phyloP scores from a whole-genome alignment of 805 yeast species.

The Lipomyces orientalis region DNA sequence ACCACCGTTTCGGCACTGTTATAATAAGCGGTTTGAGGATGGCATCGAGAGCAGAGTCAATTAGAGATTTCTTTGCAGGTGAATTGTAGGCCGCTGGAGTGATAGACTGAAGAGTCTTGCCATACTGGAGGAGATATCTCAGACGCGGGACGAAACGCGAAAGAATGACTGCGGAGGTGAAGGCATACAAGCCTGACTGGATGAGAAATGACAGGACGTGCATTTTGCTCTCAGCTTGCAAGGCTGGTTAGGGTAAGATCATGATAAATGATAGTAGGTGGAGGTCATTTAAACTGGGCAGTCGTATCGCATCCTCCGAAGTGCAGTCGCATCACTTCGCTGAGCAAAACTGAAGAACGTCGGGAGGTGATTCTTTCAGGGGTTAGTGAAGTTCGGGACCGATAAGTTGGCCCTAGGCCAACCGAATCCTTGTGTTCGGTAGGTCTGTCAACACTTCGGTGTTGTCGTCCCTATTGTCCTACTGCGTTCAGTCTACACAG shows the following conservation, averaged over 20 bases:
- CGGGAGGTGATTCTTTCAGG: too few species aligned
- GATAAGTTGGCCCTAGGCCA: too few species aligned
- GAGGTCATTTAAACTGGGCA: too few species aligned
- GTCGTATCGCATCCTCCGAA: too few species aligned
- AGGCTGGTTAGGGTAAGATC: background rate
- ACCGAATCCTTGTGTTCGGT: too few species aligned
- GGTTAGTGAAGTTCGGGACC: too few species aligned
- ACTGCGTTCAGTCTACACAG: too few species aligned
- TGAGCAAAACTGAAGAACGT: too few species aligned
- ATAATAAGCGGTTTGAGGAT: slow-evolving; percentile 9
- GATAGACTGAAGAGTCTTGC: slow-evolving; percentile 21
- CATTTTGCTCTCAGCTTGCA: slow-evolving; percentile 10
- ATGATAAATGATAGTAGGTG: background rate
- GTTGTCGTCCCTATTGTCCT: too few species aligned
- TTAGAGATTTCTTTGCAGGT: background rate
- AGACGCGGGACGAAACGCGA: slow-evolving; percentile 13
- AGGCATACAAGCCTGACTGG: slow-evolving; percentile 15
- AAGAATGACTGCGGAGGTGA: slow-evolving; percentile 17
- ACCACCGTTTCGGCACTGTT: slow-evolving; percentile 46
- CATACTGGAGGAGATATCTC: slow-evolving; percentile 24
- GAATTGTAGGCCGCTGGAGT: background rate
- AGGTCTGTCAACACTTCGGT: too few species aligned
- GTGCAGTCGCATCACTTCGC: too few species aligned
- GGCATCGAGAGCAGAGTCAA: background rate
- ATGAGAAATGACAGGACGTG: slow-evolving; percentile 16